Conservation (phyloP, 768 basidiomycete genomes). For the Crepidotus variabilis region DNA sequence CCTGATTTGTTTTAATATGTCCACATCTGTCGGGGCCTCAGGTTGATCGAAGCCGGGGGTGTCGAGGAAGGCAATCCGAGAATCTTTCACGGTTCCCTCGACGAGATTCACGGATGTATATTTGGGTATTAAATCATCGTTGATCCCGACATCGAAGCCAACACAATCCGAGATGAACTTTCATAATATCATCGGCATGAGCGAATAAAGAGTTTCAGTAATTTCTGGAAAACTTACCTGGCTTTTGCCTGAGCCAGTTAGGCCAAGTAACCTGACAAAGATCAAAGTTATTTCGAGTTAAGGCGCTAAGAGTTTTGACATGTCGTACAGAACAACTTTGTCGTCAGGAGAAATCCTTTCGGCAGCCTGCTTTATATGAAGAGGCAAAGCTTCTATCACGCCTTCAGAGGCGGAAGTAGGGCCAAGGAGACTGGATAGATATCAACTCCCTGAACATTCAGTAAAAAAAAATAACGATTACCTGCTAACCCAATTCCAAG, state of each 20-base stretch:
- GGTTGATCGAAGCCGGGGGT: constrained; percentile 2
- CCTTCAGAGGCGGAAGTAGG: neutral
- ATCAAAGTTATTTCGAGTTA: too few relatives aligned
- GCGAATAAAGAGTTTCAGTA: too few relatives aligned
- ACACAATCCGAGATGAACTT: neutral
- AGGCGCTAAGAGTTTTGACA: neutral
- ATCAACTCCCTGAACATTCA: neutral
- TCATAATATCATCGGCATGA: neutral
- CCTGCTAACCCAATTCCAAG: neutral
- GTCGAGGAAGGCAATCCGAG: constrained; percentile 1
- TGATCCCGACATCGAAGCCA: neutral
- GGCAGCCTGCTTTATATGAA: neutral
- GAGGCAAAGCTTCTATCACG: neutral
- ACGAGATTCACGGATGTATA: neutral
- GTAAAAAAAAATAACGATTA: neutral
- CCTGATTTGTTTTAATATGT: neutral
- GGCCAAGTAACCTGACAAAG: neutral
- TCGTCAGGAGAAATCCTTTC: neutral
- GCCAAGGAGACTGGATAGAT: neutral
- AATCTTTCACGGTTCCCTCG: neutral
- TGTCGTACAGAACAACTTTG: neutral
- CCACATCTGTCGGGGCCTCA: neutral
- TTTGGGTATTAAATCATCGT: neutral
- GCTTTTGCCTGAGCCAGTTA: neutral
- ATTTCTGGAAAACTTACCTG: neutral